These are phyloP conservation scores for Alternaria novae-zelandiae DNA, from an alignment of 2,329 filamentous ascomycete species.

Conservation along the genomic window DNA sequence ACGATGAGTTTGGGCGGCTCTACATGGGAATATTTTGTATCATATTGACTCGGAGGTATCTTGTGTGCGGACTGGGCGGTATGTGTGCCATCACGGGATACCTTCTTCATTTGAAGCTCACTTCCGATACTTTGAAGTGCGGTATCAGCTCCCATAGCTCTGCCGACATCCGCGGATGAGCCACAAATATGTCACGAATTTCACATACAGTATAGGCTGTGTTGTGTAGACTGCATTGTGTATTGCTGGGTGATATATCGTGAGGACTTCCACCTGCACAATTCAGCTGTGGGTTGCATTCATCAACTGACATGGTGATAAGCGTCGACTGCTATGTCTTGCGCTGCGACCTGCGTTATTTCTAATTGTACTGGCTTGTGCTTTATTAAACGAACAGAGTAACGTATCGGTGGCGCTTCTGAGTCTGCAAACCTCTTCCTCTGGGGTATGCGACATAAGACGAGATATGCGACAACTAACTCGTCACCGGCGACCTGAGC, in stretches of 20 bases:
- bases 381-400: not conserved
- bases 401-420: constrained; percentile 4
- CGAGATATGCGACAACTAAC: not conserved
- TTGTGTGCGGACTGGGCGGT: not conserved
- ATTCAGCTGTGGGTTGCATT: not conserved
- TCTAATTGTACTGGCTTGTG: not conserved
- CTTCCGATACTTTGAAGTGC: not conserved
- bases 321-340: not conserved
- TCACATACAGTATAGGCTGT: not conserved
- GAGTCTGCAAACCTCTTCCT: not conserved
- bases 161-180: not conserved
- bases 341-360: not conserved
- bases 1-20: not conserved
- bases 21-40: not conserved
- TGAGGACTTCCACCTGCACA: not conserved
- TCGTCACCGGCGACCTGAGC: not conserved
- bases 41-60: not conserved
- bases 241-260: not conserved
- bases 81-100: not conserved
- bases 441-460: not conserved
- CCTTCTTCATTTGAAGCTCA: not conserved
- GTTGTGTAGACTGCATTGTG: not conserved
- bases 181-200: not conserved
- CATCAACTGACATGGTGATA: not conserved
- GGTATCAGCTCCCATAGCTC: not conserved